Evolutionary conservation across 2,329 filamentous ascomycete species (phyloP).

Genomic region (Rutstroemia sp.): DNA sequence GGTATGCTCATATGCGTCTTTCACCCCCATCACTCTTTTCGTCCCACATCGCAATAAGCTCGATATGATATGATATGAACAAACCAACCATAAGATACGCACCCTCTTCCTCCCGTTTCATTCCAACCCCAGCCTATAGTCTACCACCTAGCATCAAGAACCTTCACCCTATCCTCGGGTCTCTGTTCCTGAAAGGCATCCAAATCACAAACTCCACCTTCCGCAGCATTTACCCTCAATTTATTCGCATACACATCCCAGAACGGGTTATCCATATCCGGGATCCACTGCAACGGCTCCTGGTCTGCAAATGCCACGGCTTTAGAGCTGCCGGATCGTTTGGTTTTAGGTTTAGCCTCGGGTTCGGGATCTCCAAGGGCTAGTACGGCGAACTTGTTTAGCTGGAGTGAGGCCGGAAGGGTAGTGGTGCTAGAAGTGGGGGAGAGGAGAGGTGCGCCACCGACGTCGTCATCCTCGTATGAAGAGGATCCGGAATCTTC

Average conservation of each 20-base stretch:
- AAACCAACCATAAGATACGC: too few relatives aligned
- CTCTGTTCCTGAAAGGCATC: neutral
- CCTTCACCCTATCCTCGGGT: too few relatives aligned
- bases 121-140: too few relatives aligned
- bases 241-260: conserved; percentile 28
- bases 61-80: too few relatives aligned
- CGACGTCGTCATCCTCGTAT: conserved; percentile 5
- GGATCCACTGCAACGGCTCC: conserved; percentile 16
- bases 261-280: conserved; percentile 16
- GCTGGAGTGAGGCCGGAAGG: neutral
- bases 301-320: neutral
- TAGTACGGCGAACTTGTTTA: neutral
- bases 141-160: too few relatives aligned
- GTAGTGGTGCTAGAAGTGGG: neutral
- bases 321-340: neutral
- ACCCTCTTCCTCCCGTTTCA: too few relatives aligned
- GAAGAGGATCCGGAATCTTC: neutral
- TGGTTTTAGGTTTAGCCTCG: neutral
- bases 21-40: too few relatives aligned
- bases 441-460: neutral
- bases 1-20: too few relatives aligned
- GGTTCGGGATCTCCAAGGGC: neutral
- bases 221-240: conserved; percentile 28
- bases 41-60: too few relatives aligned
- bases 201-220: conserved; percentile 24